Base-by-base conservation (phyloP, 2,329 filamentous ascomycete species). In the Escovopsis sp. region DNA sequence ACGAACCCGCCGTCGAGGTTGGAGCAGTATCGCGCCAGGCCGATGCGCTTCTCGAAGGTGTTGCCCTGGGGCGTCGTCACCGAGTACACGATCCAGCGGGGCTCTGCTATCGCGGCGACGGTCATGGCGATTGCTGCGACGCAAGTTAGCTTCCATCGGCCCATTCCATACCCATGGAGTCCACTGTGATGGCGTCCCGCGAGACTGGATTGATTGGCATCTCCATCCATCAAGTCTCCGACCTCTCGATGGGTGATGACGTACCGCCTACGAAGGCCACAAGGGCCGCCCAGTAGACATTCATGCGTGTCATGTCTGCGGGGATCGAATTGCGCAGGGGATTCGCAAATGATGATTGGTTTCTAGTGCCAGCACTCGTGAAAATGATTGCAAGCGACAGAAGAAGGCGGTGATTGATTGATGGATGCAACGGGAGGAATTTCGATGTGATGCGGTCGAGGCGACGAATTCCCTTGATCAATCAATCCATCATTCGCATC, bases 21-120 rank as follows among this genome's bases (percentile, higher is more conserved):
- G 42, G 80, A 83, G 64, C 89, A 98, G 58, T 77, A 79, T 52
- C 73, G 74, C 63, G 94, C 84, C 38, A 98, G 75, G 45, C 89
- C 89, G 57, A 87, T 77, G 48, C 72, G 74, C 51, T 77, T 73
- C 49, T 66, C 65, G 49, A 70, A 66, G 33, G 58, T 65, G 45
- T 64, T 61, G 54, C 68, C 67, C 33, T 62, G 55, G 40, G 67
- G 61, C 15, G 67, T 66, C 7, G 66, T 67, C 36, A 76, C 72
- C 36, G 70, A 64, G 58, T 75, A 86, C 43, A 71, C 70, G 40
- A 87, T 66, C 84, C 85, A 91, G 60, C 75, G 67, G 12, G 84
- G 81, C 38, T 81, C 68, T 46, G 75, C 64, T 51, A 85, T 82
- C 43, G 82, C 74, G 35, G 75, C 69, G 42, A 88, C 67, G 23